A percentile compares a stretch with the other conserved stretches of the same genome.
Evolutionary conservation across 257 asterid species (phyloP).

Genomic region (Solanum okadae): DNA sequence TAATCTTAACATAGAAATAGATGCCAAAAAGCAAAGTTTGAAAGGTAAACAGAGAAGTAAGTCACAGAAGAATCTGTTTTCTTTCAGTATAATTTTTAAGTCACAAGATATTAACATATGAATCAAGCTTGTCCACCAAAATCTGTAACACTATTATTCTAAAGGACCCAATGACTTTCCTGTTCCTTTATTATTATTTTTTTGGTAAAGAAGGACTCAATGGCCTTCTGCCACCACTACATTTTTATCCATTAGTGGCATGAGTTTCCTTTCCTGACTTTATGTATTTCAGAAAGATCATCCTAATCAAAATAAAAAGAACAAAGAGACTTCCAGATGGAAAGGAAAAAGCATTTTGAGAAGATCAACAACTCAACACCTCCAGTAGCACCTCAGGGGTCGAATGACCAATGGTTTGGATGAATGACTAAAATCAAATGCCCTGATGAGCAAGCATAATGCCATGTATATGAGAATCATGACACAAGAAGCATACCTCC

Average conservation of each 20-base stretch:
- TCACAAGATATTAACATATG: not conserved
- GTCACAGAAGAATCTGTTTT: not conserved
- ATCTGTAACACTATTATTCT: not conserved
- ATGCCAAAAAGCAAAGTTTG: not conserved
- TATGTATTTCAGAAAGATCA: not conserved
- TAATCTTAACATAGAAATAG: not conserved
- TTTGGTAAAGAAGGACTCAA: not conserved
- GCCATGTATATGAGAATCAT: not conserved
- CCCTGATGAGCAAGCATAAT: not conserved
- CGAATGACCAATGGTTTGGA: not conserved
- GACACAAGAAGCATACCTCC: slow-evolving; percentile 42
- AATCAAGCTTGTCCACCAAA: not conserved
- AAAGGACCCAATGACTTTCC: not conserved
- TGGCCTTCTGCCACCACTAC: not conserved
- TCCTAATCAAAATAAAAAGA: not conserved
- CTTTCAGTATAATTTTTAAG: not conserved
- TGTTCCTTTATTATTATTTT: not conserved
- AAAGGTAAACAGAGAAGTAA: not conserved
- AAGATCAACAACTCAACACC: not conserved
- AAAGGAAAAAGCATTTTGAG: not conserved
- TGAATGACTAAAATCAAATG: not conserved
- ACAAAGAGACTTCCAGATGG: not conserved
- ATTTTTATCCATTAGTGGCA: not conserved
- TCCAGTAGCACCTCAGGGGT: not conserved
- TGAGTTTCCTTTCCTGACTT: not conserved